Base-by-base conservation (phyloP, 441 rosid species). In the Francoa sonchifolia region DNA sequence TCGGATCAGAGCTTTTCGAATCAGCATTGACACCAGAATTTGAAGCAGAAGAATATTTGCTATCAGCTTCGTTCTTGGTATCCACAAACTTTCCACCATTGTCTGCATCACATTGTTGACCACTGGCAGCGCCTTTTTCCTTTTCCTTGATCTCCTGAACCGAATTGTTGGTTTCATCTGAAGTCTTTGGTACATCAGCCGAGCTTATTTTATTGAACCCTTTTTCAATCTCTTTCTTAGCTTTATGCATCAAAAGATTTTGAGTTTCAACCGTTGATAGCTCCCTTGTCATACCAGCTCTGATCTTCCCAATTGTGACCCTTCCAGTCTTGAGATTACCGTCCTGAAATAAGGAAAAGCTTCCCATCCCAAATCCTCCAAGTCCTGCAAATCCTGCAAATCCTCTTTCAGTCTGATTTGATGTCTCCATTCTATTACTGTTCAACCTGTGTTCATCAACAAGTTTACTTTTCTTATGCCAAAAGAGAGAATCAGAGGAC, bases 211-310 rank as follows among this genome's bases (percentile, higher is more conserved):
- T 44, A 10, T 36, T 32, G 21, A 56, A 55, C 51, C 56, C 60
- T 59, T 33, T 44, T 13, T 4, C 3, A 46, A 69, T 58, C 29
- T 52, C 43, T 32, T 22, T 55, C 48, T 39, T 58, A 6, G 73
- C 72, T 66, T 63, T 72, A 34, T 38, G 43, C 54, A 51, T 65
- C 55, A 72, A 42, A 19, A 67, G 2, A 49, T 47, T 65, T 38
- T 41, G 61, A 43, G 28, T 20, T 27, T 45, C 67, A 8, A 46
- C 43, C 21, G 29, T 60, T 0, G 67, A 38, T 39, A 65, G 10
- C 32, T 67, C 69, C 50, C 17, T 58, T 20, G 32, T 22, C 33
- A 17, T 3, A 0, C 37, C 33, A 22, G 48, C 7, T 19, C 33
- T 28, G 46, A 9, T 44, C 37, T 19, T 12, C 42, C 44, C 44